Percentiles rank a stretch among this genome's conserved stretches.
These are phyloP conservation scores for Rhodotorula babjevae DNA, from an alignment of 768 basidiomycete species.

Conservation along the genomic window DNA sequence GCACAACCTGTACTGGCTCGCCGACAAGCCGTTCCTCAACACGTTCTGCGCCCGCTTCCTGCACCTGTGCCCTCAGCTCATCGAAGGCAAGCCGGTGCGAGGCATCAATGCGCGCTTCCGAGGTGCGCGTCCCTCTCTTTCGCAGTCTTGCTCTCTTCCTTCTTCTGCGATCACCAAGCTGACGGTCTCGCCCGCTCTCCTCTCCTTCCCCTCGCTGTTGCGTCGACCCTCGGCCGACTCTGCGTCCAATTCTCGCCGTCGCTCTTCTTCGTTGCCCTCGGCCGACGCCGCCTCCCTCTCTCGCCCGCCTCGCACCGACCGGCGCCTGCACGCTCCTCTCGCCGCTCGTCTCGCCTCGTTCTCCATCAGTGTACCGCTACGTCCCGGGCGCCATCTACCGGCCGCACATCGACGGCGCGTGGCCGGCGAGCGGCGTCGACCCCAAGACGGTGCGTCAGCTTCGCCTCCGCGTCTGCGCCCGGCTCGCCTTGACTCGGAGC, in stretches of 20 bases:
- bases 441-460: constrained; percentile 44
- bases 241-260: no score
- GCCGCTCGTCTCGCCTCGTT: no score
- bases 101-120: constrained; percentile 56
- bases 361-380: constrained; percentile 52
- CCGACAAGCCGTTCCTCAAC: constrained; percentile 51
- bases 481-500: background rate
- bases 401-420: constrained; percentile 57
- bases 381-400: constrained; percentile 54
- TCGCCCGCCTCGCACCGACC: no score
- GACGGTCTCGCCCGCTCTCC: no score
- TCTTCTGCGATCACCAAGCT: no score
- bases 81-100: constrained; percentile 51
- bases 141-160: no score
- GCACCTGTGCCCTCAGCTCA: constrained; percentile 50
- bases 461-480: background rate
- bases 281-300: no score
- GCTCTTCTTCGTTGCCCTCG: background rate
- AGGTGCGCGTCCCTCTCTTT: constrained; percentile 8
- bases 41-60: constrained; percentile 52
- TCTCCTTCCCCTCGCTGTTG: no score
- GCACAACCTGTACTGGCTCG: constrained; percentile 56
- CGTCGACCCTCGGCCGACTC: no score
- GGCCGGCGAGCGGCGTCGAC: constrained; percentile 55
- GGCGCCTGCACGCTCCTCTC: background rate